Evolutionary conservation across 495 filamentous ascomycete species (phyloP), one percentile per base, ranked within the genome.

Genomic region (Hypoxylon cercidicola): DNA sequence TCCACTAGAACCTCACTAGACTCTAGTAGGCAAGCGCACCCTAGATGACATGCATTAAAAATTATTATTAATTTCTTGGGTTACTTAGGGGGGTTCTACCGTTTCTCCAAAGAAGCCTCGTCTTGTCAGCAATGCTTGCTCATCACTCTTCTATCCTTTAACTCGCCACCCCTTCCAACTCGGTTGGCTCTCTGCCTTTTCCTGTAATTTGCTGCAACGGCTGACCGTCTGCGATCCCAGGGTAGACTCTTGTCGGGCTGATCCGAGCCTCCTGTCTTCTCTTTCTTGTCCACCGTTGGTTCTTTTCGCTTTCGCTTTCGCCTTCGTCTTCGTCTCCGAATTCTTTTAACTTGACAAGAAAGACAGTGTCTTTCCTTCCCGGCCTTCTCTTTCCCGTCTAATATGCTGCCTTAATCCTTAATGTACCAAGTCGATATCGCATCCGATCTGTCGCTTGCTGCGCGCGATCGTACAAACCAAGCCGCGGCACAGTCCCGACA

Each of bases 1-100:
- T 61, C 25, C 25, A 28, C 25, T 28, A 28, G 61, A 40, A 62
- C 58, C 53, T 52, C 40, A 49, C 64, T 67, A 62, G 58, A 62
- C 57, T 54, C 25, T 62, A 57, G 43, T 37, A 50, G 58, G 64
- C 21, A 58, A 62, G 54, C 58, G 54, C 54, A 62, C 64, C 28
- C 59, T 48, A 66, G 52, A 68, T 68, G 64, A 68, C 64, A 62
- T 62, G 64, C 64, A 68, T 68, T 59, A 59, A 68, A 68, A 62
- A 68, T 59, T 49, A 68, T 68, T 68, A 68, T 58, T 62, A 62
- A 60, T 66, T 66, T 66, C 47, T 43, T 62, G 57, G 58, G 44
- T 41, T 41, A 16, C 39, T 15, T 41, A 41, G 39, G 39, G 39
- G 25, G 39, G 12, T 41, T 15, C 39, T 15, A 41, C 12, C n/a